Percentiles rank a stretch among this genome's conserved stretches.
Evolutionary conservation across 192 early-diverging fungal genomes (phyloP).

Genomic region (Coemansia erecta): DNA sequence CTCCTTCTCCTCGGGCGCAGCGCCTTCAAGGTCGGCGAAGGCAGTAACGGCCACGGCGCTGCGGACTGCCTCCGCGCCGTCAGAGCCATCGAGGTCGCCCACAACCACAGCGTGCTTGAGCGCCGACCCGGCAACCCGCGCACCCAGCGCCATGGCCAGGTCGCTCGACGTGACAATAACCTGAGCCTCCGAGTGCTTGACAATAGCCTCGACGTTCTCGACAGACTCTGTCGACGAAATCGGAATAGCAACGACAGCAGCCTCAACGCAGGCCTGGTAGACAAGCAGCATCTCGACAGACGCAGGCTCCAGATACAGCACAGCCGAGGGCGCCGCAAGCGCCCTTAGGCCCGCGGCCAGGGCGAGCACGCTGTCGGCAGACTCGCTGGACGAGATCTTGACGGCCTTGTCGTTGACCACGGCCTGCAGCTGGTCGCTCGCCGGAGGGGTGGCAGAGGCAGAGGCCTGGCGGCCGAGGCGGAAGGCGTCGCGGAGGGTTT

Average conservation of each 20-base stretch:
- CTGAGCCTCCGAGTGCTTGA: constrained; percentile 14
- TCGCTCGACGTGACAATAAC: constrained; percentile 30
- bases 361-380: constrained; percentile 11
- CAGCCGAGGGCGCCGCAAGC: constrained; percentile 4
- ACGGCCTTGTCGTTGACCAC: constrained; percentile 10
- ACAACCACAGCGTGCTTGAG: constrained; percentile 15
- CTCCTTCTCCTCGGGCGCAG: constrained; percentile 15
- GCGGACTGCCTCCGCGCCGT: constrained; percentile 11
- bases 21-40: constrained; percentile 32
- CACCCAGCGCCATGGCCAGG: constrained; percentile 14
- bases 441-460: constrained; percentile 6
- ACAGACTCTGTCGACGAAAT: constrained; percentile 14
- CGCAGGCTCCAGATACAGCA: constrained; percentile 20
- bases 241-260: constrained; percentile 33
- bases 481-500: constrained; percentile 28
- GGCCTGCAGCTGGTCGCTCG: constrained; percentile 5
- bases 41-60: constrained; percentile 5
- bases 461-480: constrained; percentile 16
- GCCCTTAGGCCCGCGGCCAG: constrained; percentile 22
- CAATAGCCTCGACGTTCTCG: constrained; percentile 14
- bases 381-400: constrained; percentile 10
- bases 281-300: constrained; percentile 29
- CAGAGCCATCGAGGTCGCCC: constrained; percentile 26
- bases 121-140: constrained; percentile 3
- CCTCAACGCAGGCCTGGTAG: constrained; percentile 47